Evolutionary conservation across 176 grass and related monocot species (phyloP).

Genomic region (Hsuehochloa calcarea): DNA sequence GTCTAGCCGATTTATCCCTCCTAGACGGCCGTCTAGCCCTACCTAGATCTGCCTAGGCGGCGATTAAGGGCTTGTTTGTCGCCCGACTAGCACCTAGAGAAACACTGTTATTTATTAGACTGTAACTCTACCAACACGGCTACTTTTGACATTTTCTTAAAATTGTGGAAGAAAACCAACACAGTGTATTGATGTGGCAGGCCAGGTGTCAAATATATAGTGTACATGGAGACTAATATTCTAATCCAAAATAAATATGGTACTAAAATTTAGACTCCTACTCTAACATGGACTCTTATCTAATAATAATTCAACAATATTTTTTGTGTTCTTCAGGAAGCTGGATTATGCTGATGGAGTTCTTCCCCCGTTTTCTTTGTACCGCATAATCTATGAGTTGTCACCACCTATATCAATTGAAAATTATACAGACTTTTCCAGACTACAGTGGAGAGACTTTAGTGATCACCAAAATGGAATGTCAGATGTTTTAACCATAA

Average conservation of each 20-base stretch:
- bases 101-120: neutral
- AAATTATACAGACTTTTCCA: constrained; percentile 30
- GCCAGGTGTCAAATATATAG: neutral
- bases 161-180: neutral
- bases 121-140: neutral
- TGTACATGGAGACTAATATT: neutral
- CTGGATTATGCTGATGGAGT: constrained; percentile 80
- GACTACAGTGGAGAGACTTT: constrained; percentile 68
- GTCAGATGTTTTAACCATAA: constrained; percentile 52
- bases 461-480: constrained; percentile 62
- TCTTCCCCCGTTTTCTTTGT: constrained; percentile 78
- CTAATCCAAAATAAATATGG: neutral
- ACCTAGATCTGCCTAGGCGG: too few relatives aligned
- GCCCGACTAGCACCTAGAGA: too few relatives aligned
- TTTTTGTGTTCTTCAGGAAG: constrained; percentile 23
- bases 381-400: constrained; percentile 72
- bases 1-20: too few relatives aligned
- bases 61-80: too few relatives aligned
- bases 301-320: neutral
- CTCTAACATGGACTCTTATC: neutral
- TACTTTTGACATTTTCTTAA: neutral
- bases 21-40: too few relatives aligned
- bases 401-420: constrained; percentile 36
- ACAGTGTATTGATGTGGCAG: neutral
- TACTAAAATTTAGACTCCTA: neutral